Evolutionary conservation across 2,329 filamentous ascomycete species (phyloP).

Genomic region (Colletotrichum godetiae): DNA sequence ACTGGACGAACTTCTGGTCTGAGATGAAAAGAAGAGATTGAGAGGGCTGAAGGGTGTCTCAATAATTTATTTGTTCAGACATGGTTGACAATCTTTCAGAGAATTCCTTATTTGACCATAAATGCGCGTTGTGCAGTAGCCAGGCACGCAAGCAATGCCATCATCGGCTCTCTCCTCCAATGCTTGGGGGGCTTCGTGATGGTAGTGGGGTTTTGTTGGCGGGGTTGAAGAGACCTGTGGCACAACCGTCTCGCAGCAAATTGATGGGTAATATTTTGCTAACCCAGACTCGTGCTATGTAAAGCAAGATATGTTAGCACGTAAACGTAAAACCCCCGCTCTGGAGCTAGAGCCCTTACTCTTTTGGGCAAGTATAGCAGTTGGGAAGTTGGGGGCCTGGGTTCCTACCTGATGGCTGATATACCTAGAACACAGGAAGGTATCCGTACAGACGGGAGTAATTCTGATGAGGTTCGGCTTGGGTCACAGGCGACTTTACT

Average conservation of each 20-base stretch:
- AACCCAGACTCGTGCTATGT: no score
- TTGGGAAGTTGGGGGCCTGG: neutral
- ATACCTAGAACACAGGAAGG: no score
- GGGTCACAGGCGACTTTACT: no score
- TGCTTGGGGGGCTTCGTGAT: neutral
- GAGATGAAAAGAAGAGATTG: neutral
- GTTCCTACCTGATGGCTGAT: no score
- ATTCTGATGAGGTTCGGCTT: no score
- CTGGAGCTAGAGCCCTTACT: neutral
- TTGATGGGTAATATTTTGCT: neutral
- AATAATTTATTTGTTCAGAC: neutral
- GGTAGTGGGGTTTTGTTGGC: constrained; percentile 11
- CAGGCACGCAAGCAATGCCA: constrained; percentile 2
- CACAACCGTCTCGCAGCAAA: constrained; percentile 7
- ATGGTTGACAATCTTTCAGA: neutral
- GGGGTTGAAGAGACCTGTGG: constrained; percentile 17
- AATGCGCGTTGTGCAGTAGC: neutral
- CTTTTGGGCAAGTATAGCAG: constrained; percentile 21
- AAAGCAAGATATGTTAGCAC: neutral
- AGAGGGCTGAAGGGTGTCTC: neutral
- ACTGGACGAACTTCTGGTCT: neutral
- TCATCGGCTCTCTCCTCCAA: constrained; percentile 28
- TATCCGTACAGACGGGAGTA: neutral
- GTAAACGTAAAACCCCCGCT: neutral
- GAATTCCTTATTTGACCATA: neutral